phyloP scores from a whole-genome alignment of 257 asterid species.

The Plantago major region DNA sequence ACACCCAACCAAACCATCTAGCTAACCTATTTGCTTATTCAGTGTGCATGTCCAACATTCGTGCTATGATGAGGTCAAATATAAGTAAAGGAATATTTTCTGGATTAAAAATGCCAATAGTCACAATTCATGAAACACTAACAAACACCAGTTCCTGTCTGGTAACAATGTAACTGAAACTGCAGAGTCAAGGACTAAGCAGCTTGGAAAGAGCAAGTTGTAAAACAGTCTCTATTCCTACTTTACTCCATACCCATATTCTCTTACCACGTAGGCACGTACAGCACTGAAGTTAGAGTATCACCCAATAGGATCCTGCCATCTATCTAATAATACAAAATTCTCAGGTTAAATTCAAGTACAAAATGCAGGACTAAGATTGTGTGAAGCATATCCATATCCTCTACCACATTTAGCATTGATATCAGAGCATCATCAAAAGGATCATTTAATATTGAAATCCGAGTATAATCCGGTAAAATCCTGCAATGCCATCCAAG shows the following conservation, averaged over 20 bases:
- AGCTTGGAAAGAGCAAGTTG: background rate
- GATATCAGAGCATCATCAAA: too few species aligned
- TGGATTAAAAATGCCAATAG: too few species aligned
- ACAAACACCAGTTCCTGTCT: background rate
- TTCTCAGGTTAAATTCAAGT: constrained; percentile 8
- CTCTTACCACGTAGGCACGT: background rate
- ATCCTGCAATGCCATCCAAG: background rate
- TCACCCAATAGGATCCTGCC: constrained; percentile 2
- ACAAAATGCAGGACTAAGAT: constrained; percentile 1
- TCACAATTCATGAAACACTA: background rate
- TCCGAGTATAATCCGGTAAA: too few species aligned
- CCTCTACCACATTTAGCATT: too few species aligned
- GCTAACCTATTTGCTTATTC: too few species aligned
- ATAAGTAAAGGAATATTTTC: background rate
- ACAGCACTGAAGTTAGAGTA: background rate
- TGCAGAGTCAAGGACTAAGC: background rate
- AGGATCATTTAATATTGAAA: too few species aligned
- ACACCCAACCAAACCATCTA: background rate
- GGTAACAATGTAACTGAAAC: too few species aligned
- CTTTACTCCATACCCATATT: background rate
- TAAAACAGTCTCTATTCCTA: background rate
- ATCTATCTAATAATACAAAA: constrained; percentile 1
- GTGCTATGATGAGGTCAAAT: background rate
- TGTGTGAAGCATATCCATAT: too few species aligned
- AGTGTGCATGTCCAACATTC: too few species aligned